Percentiles rank a stretch among this genome's conserved stretches.
Conservation (phyloP, 257 asterid species). For the Solanum stenotomum region DNA sequence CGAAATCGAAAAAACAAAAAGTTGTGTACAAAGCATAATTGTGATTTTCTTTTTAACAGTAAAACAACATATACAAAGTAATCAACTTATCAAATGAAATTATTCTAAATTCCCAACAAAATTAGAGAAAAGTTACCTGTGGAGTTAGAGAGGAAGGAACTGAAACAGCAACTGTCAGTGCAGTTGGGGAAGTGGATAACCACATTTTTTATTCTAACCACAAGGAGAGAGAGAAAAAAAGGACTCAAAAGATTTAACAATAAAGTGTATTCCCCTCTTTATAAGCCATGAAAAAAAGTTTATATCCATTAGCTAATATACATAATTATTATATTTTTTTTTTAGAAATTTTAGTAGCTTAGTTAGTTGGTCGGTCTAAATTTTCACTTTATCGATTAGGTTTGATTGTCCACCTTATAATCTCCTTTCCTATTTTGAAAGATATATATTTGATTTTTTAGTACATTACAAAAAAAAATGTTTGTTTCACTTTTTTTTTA, state of each 20-base stretch:
- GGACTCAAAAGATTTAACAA: background rate
- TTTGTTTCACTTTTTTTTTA: too few species aligned
- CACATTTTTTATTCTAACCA: slow-evolving; percentile 32
- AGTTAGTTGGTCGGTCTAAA: accelerated
- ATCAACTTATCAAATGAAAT: background rate
- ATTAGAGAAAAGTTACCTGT: background rate
- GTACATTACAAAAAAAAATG: too few species aligned
- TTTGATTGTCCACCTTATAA: background rate
- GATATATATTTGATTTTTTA: too few species aligned
- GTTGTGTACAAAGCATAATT: background rate
- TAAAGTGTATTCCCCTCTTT: background rate
- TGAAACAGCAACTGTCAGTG: slow-evolving; percentile 18
- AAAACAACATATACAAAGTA: background rate
- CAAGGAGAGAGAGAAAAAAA: background rate
- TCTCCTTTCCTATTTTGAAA: too few species aligned
- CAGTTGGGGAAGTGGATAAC: slow-evolving; percentile 30
- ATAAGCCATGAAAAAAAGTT: background rate
- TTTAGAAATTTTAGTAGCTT: too few species aligned
- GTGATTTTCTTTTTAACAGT: background rate
- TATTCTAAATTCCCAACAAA: background rate
- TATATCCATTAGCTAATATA: background rate
- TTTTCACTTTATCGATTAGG: accelerated
- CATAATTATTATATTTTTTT: too few species aligned
- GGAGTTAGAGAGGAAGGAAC: slow-evolving; percentile 9
- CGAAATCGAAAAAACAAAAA: background rate